These are phyloP conservation scores for Pseudocercospora pini-densiflorae DNA, from an alignment of 2,329 filamentous ascomycete genomes.

Conservation along the genomic window DNA sequence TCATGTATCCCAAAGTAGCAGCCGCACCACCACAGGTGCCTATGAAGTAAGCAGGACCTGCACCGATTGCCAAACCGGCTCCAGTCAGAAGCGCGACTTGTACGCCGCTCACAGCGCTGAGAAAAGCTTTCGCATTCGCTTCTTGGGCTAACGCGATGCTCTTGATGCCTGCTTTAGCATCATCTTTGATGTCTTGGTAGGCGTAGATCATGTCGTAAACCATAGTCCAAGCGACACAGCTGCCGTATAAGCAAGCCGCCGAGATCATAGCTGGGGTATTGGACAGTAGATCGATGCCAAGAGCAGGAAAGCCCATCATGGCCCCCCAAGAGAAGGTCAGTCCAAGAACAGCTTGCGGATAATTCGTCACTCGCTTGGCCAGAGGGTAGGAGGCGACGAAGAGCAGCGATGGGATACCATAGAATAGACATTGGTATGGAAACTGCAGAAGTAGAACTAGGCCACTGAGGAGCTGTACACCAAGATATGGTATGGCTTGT, in stretches of 20 bases:
- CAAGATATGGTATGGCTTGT: conserved; percentile 74
- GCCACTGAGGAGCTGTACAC: conserved; percentile 73
- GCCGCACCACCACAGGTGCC: conserved; percentile 63
- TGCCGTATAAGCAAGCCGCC: conserved; percentile 72
- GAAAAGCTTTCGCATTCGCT: conserved; percentile 73
- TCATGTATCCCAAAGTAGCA: conserved; percentile 61
- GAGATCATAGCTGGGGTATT: conserved; percentile 66
- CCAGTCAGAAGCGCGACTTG: conserved; percentile 73
- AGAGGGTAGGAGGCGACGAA: conserved; percentile 79
- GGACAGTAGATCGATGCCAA: conserved; percentile 75
- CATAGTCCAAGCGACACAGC: conserved; percentile 84
- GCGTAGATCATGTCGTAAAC: conserved; percentile 94
- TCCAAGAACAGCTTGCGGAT: conserved; percentile 82
- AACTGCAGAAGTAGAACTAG: conserved; percentile 78
- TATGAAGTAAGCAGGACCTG: conserved; percentile 63
- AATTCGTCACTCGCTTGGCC: conserved; percentile 84
- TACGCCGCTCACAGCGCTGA: conserved; percentile 69
- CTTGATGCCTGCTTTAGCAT: conserved; percentile 85
- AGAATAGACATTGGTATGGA: conserved; percentile 73
- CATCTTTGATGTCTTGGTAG: conserved; percentile 88
- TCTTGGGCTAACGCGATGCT: conserved; percentile 83
- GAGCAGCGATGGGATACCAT: conserved; percentile 74
- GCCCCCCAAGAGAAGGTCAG: conserved; percentile 89
- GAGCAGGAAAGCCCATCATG: conserved; percentile 82
- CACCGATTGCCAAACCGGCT: conserved; percentile 67